Base-by-base conservation (phyloP, 2,329 filamentous ascomycete genomes). In the Diaporthe australafricana region DNA sequence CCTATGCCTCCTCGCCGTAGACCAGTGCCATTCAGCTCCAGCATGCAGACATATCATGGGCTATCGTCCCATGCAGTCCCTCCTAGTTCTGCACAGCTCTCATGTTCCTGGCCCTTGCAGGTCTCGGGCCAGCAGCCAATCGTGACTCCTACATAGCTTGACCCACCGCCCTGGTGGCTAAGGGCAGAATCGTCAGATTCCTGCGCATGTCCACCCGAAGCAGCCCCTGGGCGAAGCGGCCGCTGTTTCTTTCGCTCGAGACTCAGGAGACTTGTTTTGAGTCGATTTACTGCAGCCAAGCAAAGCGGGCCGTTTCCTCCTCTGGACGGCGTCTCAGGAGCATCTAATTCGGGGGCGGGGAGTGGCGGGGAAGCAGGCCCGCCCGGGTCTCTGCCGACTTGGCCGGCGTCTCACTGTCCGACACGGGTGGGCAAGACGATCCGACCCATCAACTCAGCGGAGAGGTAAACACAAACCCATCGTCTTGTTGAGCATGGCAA, bases 401-500 rank as follows among this genome's bases (percentile, higher is more conserved):
- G 67, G 53, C 67, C 53, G 53, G 53, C 67, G 32, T 60, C 22
- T 60, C 30, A 27, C 55, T 35, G 42, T 14, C 25, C 32, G 42
- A 27, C 32, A 22, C 38, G 47, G 47, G n/a, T n/a, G 14, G 52
- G 65, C 25, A 40, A 25, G 5, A 30, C 8, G 2, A 53, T n/a
- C n/a, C 52, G 32, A 25, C 17, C 32, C 32, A 35, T 38, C 35
- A 30, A 9, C 32, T 73, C 57, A 73, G 35, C 56, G 70, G 22
- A 71, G 89, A 72, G 88, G 86, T 71, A 92, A 79, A 77, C 91
- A 93, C 52, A 94, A 78, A 1, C 88, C 88, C 91, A 95, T 91
- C 8, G 87, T 91, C 78, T 92, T 89, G 77, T 95, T 95, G 69
- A 95, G 84, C 92, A 93, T 93, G 22, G 85, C 86, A 60, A 95